Percentiles rank a stretch among this genome's conserved stretches.
phyloP scores from a whole-genome alignment of 495 filamentous ascomycete species.

The Paragyromitra xinjiangensis region DNA sequence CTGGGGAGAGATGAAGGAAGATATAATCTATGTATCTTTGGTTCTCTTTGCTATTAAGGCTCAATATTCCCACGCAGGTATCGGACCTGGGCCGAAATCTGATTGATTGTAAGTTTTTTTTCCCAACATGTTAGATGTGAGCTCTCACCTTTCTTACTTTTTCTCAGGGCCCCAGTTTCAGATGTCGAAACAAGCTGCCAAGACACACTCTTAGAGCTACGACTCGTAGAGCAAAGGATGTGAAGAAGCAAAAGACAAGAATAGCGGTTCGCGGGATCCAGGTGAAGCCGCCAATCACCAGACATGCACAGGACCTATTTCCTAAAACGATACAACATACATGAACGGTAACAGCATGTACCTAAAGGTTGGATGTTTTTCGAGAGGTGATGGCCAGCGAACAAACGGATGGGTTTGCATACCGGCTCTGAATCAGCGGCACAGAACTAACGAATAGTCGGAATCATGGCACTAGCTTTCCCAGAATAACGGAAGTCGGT shows the following conservation, averaged over 20 bases:
- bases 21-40: neutral
- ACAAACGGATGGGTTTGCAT: conserved; percentile 12
- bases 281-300: conserved; percentile 25
- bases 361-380: conserved; percentile 16
- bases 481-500: conserved; percentile 33
- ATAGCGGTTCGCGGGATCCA: neutral
- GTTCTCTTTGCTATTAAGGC: conserved; percentile 10
- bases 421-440: neutral
- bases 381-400: conserved; percentile 3
- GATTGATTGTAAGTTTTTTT: conserved; percentile 14
- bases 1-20: conserved; percentile 20
- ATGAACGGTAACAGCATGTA: conserved; percentile 2
- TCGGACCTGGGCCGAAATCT: conserved; percentile 1
- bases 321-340: conserved; percentile 17
- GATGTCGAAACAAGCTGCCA: conserved; percentile 31
- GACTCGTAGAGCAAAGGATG: conserved; percentile 8
- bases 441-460: conserved; percentile 3
- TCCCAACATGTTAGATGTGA: conserved; percentile 23
- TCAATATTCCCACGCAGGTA: neutral
- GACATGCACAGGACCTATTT: neutral
- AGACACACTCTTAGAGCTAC: neutral
- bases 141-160: conserved; percentile 39
- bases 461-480: neutral
- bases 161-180: conserved; percentile 13
- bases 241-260: conserved; percentile 16